Base-by-base conservation (phyloP, 1,139 yeast genomes). In the Saccharomycopsis phalli region DNA sequence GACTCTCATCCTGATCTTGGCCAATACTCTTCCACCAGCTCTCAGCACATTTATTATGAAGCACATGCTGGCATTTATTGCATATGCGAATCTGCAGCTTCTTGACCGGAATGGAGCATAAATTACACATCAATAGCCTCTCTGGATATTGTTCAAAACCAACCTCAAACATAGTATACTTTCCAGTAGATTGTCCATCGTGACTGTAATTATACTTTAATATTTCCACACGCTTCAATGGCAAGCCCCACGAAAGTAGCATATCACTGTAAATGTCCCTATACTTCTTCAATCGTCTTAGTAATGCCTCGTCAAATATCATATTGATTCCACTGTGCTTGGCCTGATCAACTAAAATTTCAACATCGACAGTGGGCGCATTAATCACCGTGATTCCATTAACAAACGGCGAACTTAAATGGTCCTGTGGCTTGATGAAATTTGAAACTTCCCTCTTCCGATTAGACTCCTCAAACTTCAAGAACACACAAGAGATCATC, bases 171-270 rank as follows among this genome's bases (percentile, higher is more conserved):
- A 53, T 56, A 32, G 60, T 47, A 40, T 55, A 57, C 22, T 66
- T 70, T 63, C 3, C 66, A 58, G 45, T 43, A 14, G 14, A 4
- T 5, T 10, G 13, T 62, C 64, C 4, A 40, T 41, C 20, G 14
- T 40, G 18, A n/a, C 69, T 64, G 45, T 72, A 71, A 51, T 82
- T 83, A 53, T 81, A 79, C 57, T 87, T 87, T 44, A 86, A 59
- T 4, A 88, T 71, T 53, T 88, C 91, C 26, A 83, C 73, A 29
- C 95, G 61, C 50, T 79, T 75, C 16, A 82, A 69, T 0, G 87
- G 84, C 22, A 87, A 65, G 0, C 91, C 93, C 97, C 97, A 88
- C 31, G 71, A 60, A 51, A 73, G 84, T 19, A 88, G 62, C 57
- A 87, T 69, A n/a, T 80, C 74, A 0, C 96, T 91, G 57, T 88